A percentile compares a stretch with the other conserved stretches of the same genome.
phyloP scores from a whole-genome alignment of 2,329 filamentous ascomycete species.

The Cercospora nicotianae region DNA sequence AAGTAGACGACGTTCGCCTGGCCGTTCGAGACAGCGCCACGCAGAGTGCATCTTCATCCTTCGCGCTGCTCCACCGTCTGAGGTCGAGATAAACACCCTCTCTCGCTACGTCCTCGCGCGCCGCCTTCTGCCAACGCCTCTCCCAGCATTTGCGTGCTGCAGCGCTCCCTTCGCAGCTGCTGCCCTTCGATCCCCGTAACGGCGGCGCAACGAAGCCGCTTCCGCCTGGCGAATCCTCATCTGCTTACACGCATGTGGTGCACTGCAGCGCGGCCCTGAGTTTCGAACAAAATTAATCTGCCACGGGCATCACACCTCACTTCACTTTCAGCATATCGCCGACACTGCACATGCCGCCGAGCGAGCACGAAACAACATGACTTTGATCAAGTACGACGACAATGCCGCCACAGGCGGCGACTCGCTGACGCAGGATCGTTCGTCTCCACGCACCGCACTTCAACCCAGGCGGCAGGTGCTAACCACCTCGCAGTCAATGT shows the following conservation, averaged over 20 bases:
- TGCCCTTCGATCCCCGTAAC: not conserved
- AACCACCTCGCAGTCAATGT: constrained; percentile 61
- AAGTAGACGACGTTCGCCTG: not conserved
- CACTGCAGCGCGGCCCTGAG: not conserved
- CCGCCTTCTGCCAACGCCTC: not conserved
- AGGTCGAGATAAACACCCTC: not conserved
- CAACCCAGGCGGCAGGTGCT: not conserved
- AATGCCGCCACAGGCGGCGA: constrained; percentile 60
- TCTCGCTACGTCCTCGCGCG: not conserved
- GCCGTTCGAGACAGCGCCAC: not conserved
- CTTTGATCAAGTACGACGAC: not conserved
- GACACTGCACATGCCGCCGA: not conserved
- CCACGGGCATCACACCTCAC: not conserved
- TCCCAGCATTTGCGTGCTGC: not conserved
- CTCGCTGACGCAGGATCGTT: constrained; percentile 60
- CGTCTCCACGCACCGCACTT: not conserved
- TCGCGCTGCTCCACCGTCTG: not conserved
- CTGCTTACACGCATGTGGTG: not conserved
- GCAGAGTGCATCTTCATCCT: not conserved
- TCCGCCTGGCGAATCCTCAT: constrained; percentile 1
- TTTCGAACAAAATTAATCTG: not conserved
- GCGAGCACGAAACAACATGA: not conserved
- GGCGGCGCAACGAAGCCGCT: not conserved
- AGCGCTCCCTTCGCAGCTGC: not conserved
- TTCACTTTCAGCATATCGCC: not conserved